A percentile compares a stretch with the other conserved stretches of the same genome.
Conservation (phyloP, 2,329 filamentous ascomycete species). For the Colletotrichum aenigma region DNA sequence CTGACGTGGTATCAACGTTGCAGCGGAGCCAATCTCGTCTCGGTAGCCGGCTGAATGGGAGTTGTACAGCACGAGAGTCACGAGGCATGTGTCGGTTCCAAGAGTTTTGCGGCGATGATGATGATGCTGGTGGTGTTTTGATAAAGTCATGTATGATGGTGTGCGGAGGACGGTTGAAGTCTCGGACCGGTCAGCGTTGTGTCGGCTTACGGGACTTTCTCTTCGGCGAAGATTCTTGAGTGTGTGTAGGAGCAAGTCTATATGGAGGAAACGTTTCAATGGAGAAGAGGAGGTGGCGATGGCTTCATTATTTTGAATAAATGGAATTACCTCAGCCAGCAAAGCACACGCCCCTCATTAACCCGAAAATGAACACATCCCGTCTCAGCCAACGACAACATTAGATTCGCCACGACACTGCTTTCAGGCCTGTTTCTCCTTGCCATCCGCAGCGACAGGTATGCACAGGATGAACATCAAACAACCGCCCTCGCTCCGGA, state of each 20-base stretch:
- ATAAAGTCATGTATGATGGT: background rate
- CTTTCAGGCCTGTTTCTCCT: background rate
- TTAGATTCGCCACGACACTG: background rate
- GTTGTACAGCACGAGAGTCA: background rate
- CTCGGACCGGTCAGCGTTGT: background rate
- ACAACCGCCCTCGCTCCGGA: constrained; percentile 36
- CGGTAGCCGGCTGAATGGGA: background rate
- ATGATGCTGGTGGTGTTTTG: background rate
- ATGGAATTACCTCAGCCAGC: background rate
- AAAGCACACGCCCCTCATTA: background rate
- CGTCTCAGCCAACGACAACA: background rate
- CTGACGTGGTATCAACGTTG: background rate
- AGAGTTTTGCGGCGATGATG: background rate
- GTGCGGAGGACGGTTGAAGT: background rate
- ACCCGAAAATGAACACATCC: background rate
- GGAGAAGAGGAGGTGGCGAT: background rate
- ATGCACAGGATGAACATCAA: constrained; percentile 35
- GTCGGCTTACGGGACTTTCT: background rate
- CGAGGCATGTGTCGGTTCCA: background rate
- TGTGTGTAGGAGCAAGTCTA: background rate
- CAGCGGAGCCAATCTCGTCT: background rate
- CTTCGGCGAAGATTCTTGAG: background rate
- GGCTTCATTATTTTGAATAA: background rate
- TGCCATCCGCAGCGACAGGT: constrained; percentile 14
- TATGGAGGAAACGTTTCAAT: background rate